Base-by-base conservation (phyloP, 2,329 filamentous ascomycete genomes). In the Fusarium sp. region DNA sequence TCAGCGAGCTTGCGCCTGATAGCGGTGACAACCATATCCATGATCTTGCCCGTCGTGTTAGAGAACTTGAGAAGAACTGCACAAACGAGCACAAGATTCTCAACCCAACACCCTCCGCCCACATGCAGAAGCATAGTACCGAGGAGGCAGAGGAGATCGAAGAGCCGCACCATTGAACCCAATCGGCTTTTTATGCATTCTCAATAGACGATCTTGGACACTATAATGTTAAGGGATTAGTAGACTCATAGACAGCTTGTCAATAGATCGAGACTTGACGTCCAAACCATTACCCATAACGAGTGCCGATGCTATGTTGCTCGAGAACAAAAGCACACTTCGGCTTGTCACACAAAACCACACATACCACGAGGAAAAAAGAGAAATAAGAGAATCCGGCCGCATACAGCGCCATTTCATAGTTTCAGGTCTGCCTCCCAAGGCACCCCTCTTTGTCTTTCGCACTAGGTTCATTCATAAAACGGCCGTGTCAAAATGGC, bases 11-110 rank as follows among this genome's bases (percentile, higher is more conserved):
- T 71, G 91, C 92, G 67, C 82, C 87, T 4, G 92, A 93, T 55
- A 96, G 92, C 77, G 90, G 89, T 5, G 96, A 98, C 82, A 86
- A 86, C 67, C 95, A 99, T 84, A 87, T 99, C 56, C 90, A 88
- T 52, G 94, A 98, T 80, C 82, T 99, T 73, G 93, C 93, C 18
- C 81, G 83, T 60, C 87, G 93, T 56, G 91, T 96, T 45, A 88
- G 90, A 75, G 86, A 83, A 54, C 84, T 97, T 57, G 76, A 76
- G 75, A 74, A 65, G 57, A 63, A 55, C 16, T 65, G 51, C 53
- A 47, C 65, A 52, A 57, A 67, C 42, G 29, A 63, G 11, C 30
- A 56, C 22, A 66, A 65, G 37, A 16, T 49, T 24, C 60, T 67
- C 12, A 66, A 61, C 22, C 61, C 65, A 11, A 58, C 60, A 34